phyloP scores from a whole-genome alignment of 2,329 filamentous ascomycete genomes.

The Alternaria viburni region DNA sequence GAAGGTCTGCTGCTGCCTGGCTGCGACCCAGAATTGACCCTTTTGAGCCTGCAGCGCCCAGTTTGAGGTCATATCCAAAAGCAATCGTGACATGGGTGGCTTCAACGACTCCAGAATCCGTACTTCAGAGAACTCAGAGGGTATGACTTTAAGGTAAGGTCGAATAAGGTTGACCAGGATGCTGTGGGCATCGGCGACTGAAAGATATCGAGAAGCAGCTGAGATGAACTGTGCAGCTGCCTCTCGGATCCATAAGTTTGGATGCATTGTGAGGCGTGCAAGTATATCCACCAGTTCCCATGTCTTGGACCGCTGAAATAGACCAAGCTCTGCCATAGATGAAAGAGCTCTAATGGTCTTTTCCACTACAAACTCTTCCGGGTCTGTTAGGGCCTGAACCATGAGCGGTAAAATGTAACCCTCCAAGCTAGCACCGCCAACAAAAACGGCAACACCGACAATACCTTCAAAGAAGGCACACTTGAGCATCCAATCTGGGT shows the following conservation, averaged over 20 bases:
- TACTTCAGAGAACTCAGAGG: slow-evolving; percentile 73
- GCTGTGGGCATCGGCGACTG: slow-evolving; percentile 80
- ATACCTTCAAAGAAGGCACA: slow-evolving; percentile 97
- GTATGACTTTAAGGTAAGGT: slow-evolving; percentile 79
- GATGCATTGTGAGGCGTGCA: slow-evolving; percentile 87
- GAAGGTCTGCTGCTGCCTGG: slow-evolving; percentile 73
- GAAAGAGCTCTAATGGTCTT: slow-evolving; percentile 87
- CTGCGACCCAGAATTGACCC: slow-evolving; percentile 85
- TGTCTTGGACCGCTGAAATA: slow-evolving; percentile 81
- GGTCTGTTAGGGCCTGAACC: slow-evolving; percentile 90
- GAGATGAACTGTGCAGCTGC: slow-evolving; percentile 84
- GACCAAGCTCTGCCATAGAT: slow-evolving; percentile 83
- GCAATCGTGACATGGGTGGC: slow-evolving; percentile 75
- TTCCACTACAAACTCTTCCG: slow-evolving; percentile 93
- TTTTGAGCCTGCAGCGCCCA: slow-evolving; percentile 86
- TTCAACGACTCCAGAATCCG: slow-evolving; percentile 82
- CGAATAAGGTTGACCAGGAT: slow-evolving; percentile 80
- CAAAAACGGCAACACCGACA: slow-evolving; percentile 87
- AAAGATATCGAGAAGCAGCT: slow-evolving; percentile 75
- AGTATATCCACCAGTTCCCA: slow-evolving; percentile 89
- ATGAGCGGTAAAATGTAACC: slow-evolving; percentile 96
- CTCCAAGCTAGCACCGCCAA: slow-evolving; percentile 87
- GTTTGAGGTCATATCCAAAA: slow-evolving; percentile 82
- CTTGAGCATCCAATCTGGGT: slow-evolving; percentile 94
- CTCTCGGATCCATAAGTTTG: slow-evolving; percentile 94